phyloP scores from a whole-genome alignment of 345 rosid genomes.

The Erysimum cheiranthoides region DNA sequence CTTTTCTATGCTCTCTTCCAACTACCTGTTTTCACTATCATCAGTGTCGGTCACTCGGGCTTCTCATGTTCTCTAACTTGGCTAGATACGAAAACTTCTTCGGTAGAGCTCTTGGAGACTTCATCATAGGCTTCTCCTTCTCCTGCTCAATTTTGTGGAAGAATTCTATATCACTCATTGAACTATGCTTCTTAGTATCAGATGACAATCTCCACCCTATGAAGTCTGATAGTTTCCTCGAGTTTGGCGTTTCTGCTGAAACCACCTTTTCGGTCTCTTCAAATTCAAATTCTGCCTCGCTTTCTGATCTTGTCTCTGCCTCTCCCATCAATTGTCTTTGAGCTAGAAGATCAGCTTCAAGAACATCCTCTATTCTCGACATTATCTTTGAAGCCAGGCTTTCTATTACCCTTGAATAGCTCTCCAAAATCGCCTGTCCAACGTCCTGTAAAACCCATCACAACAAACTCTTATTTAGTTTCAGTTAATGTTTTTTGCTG shows the following conservation, averaged over 20 bases:
- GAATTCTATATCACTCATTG: constrained; percentile 46
- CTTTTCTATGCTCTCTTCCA: constrained; percentile 27
- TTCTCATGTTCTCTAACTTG: constrained; percentile 75
- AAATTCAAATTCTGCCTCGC: constrained; percentile 40
- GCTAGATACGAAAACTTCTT: constrained; percentile 72
- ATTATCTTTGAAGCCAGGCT: constrained; percentile 71
- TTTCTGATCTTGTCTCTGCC: constrained; percentile 37
- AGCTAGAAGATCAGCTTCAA: constrained; percentile 58
- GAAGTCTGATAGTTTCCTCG: constrained; percentile 75
- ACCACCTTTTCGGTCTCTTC: constrained; percentile 38
- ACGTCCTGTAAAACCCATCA: constrained; percentile 60
- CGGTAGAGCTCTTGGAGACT: constrained; percentile 45
- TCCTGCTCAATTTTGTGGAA: constrained; percentile 47
- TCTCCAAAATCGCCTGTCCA: constrained; percentile 88
- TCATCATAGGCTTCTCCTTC: constrained; percentile 49
- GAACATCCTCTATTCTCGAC: constrained; percentile 84
- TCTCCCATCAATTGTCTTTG: constrained; percentile 45
- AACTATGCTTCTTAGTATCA: constrained; percentile 45
- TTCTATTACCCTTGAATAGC: constrained; percentile 92
- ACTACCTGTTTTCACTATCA: constrained; percentile 28
- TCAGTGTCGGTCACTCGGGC: constrained; percentile 67
- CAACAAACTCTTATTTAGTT: not conserved
- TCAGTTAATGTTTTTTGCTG: not conserved
- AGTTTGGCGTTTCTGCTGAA: constrained; percentile 53
- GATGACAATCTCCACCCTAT: constrained; percentile 72